These are phyloP conservation scores for Glonium stellatum DNA, from an alignment of 495 filamentous ascomycete species.

Conservation along the genomic window DNA sequence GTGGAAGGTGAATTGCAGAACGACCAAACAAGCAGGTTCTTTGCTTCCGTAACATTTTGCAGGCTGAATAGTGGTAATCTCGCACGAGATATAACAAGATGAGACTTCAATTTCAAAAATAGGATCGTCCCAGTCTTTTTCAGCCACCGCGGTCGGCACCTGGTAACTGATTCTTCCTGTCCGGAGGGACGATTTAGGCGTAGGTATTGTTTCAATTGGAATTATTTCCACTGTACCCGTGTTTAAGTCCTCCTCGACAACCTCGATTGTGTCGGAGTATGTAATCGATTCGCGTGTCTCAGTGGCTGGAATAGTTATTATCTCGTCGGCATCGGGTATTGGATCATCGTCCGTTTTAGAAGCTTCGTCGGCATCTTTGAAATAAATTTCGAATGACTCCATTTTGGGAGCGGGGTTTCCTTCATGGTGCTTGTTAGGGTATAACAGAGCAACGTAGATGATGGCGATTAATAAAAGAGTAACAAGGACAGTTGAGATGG, in stretches of 20 bases:
- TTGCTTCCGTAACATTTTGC: neutral
- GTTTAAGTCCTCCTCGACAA: too few species aligned
- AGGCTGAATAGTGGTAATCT: constrained; percentile 1
- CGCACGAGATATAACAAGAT: constrained; percentile 3
- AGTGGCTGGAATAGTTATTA: too few species aligned
- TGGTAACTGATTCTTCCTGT: too few species aligned
- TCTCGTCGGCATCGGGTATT: neutral
- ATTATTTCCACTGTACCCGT: too few species aligned
- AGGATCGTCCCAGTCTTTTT: neutral
- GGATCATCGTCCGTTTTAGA: neutral
- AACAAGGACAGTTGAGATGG: neutral
- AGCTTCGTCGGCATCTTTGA: neutral
- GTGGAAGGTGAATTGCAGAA: constrained; percentile 4
- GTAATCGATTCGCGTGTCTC: too few species aligned
- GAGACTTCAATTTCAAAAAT: constrained; percentile 1
- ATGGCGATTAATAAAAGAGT: neutral
- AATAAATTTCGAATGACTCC: constrained; percentile 1
- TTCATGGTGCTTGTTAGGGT: constrained; percentile 1
- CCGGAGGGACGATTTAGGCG: too few species aligned
- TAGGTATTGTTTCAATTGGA: too few species aligned
- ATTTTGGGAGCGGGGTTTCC: neutral
- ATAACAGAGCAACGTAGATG: neutral
- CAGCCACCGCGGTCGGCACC: too few species aligned
- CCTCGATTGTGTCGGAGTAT: too few species aligned
- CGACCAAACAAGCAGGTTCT: neutral